Evolutionary conservation across 2,329 filamentous ascomycete species (phyloP).

Genomic region (Leptographium procerum): DNA sequence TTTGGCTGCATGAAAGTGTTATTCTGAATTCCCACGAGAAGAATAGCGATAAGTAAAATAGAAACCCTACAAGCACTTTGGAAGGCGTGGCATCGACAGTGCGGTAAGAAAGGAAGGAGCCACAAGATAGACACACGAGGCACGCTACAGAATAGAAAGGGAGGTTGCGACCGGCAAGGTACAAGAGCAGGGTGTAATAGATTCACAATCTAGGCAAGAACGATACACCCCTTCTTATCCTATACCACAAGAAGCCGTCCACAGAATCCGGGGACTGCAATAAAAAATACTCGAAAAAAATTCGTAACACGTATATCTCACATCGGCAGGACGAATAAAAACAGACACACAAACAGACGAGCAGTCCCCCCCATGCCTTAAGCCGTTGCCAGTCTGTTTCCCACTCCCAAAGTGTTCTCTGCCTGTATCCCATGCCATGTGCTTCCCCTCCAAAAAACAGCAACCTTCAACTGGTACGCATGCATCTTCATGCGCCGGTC

Average conservation of each 20-base stretch:
- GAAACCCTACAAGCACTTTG: too few species aligned
- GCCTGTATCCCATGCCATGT: not conserved
- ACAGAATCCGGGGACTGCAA: not conserved
- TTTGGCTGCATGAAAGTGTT: too few species aligned
- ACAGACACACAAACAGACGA: not conserved
- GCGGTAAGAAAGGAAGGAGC: not conserved
- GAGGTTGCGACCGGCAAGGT: not conserved
- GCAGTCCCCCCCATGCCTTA: not conserved
- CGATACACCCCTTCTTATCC: not conserved
- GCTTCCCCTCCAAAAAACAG: not conserved
- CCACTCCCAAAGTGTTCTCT: not conserved
- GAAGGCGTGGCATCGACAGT: too few species aligned
- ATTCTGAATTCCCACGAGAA: too few species aligned
- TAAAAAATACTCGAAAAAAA: not conserved
- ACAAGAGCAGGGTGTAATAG: not conserved
- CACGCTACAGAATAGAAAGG: not conserved
- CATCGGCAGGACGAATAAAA: not conserved
- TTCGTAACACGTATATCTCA: not conserved
- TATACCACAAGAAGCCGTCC: not conserved
- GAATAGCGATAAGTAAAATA: too few species aligned
- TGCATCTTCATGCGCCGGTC: not conserved
- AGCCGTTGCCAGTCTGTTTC: not conserved
- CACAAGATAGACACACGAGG: not conserved
- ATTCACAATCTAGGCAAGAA: conserved; percentile 2
- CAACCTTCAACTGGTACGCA: not conserved